A percentile compares a stretch with the other conserved stretches of the same genome.
Evolutionary conservation across 2,329 filamentous ascomycete genomes (phyloP).

Genomic region (Coniochaeta sp.): DNA sequence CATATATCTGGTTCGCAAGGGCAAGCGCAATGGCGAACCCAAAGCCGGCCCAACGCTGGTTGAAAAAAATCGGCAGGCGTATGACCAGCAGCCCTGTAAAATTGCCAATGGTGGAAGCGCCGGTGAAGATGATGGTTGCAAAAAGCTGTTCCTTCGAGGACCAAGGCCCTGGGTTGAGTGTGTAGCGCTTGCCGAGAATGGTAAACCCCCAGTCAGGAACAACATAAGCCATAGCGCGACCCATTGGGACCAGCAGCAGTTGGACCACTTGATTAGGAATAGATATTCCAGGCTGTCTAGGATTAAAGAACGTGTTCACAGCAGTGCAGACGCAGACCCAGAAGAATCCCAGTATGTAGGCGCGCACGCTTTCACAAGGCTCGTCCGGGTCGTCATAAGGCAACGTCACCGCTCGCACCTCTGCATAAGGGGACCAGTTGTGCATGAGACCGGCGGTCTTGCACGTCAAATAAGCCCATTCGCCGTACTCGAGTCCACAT

Average conservation of each 20-base stretch:
- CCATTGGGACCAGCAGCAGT: constrained; percentile 38
- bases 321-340: constrained; percentile 31
- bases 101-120: constrained; percentile 25
- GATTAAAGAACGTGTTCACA: constrained; percentile 32
- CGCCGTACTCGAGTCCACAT: constrained; percentile 20
- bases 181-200: constrained; percentile 27
- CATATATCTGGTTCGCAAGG: constrained; percentile 31
- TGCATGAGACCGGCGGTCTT: constrained; percentile 29
- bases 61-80: constrained; percentile 29
- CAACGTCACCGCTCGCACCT: constrained; percentile 30
- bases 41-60: constrained; percentile 28
- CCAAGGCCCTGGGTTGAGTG: constrained; percentile 33
- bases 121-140: constrained; percentile 29
- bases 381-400: constrained; percentile 24
- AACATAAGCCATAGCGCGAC: constrained; percentile 30
- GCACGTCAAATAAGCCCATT: constrained; percentile 17
- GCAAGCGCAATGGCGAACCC: constrained; percentile 32
- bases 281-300: constrained; percentile 10
- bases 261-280: constrained; percentile 33
- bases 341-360: constrained; percentile 31
- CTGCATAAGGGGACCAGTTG: constrained; percentile 31
- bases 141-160: constrained; percentile 35
- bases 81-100: constrained; percentile 28
- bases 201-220: constrained; percentile 38
- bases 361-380: constrained; percentile 32